Evolutionary conservation across 257 asterid genomes (phyloP).

Genomic region (Mentha longifolia): DNA sequence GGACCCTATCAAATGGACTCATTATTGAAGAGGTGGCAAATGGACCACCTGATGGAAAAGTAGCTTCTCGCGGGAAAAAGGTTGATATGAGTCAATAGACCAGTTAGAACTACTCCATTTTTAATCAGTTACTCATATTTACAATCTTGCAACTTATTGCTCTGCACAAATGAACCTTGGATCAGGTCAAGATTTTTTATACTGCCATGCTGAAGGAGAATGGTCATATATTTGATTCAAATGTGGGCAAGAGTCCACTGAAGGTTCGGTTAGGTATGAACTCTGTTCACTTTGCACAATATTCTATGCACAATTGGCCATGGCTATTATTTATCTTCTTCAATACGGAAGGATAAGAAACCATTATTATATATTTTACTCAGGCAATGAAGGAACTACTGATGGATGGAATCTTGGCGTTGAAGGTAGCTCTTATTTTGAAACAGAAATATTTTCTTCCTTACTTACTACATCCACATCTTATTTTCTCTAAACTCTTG

Average conservation of each 20-base stretch:
- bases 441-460: neutral
- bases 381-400: conserved; percentile 60
- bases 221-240: conserved; percentile 64
- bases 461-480: neutral
- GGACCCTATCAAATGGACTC: conserved; percentile 81
- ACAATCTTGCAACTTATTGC: conserved; percentile 14
- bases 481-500: conserved; percentile 11
- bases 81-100: conserved; percentile 36
- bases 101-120: neutral
- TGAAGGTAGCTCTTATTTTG: conserved; percentile 33
- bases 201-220: conserved; percentile 70
- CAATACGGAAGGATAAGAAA: conserved; percentile 1
- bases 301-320: neutral
- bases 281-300: neutral
- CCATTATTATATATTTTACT: conserved; percentile 12
- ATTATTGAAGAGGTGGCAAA: conserved; percentile 68
- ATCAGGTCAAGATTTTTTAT: conserved; percentile 76
- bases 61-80: conserved; percentile 78
- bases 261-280: conserved; percentile 76
- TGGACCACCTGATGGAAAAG: conserved; percentile 77
- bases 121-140: conserved; percentile 22
- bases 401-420: conserved; percentile 55
- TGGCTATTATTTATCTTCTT: too few relatives aligned
- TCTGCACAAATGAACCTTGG: conserved; percentile 31
- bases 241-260: conserved; percentile 57